Percentiles rank a stretch among this genome's conserved stretches.
Evolutionary conservation across 257 asterid genomes (phyloP).

Genomic region (Nicotiana sylvestris): DNA sequence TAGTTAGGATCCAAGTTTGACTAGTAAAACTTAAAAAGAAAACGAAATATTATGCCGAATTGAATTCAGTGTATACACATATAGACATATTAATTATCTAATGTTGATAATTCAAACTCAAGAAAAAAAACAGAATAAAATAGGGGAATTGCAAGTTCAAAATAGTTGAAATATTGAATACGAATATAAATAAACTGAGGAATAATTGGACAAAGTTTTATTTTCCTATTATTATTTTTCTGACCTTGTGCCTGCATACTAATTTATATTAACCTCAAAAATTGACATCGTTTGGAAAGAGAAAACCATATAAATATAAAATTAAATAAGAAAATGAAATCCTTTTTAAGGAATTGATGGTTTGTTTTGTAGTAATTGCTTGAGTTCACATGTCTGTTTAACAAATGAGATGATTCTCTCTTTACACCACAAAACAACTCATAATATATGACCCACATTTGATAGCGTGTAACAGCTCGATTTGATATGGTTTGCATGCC

Average conservation of each 20-base stretch:
- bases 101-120: neutral
- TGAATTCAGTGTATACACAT: conserved; percentile 7
- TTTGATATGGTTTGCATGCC: conserved; percentile 34
- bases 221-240: neutral
- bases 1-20: conserved; percentile 22
- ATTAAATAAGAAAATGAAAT: neutral
- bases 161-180: neutral
- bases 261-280: neutral
- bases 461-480: conserved; percentile 33
- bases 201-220: neutral
- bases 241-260: too few relatives aligned
- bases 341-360: conserved; percentile 11
- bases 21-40: neutral
- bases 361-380: neutral
- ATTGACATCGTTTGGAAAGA: neutral
- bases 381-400: conserved; percentile 32
- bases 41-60: conserved; percentile 9
- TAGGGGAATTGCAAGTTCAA: neutral
- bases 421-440: conserved; percentile 31
- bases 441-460: conserved; percentile 31
- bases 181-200: neutral
- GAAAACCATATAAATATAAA: neutral
- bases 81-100: neutral
- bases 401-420: conserved; percentile 21
- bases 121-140: neutral